Base-by-base conservation (phyloP, 2,329 filamentous ascomycete species). In the Cladosporium austrohemisphaericum region DNA sequence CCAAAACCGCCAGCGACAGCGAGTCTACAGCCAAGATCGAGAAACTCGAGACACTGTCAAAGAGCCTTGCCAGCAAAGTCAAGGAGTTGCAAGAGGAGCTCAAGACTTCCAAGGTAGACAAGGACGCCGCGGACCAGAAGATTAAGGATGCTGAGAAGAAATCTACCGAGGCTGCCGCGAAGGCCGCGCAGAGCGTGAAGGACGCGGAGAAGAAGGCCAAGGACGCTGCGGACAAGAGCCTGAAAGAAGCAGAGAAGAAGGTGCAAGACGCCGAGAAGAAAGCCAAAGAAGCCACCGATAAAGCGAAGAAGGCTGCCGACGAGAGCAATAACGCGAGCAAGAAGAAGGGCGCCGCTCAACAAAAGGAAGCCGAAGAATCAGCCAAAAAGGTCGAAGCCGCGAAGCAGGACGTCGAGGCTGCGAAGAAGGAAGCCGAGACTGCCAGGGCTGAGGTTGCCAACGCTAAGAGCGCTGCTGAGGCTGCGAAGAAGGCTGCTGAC, bases 171-270 rank as follows among this genome's bases (percentile, higher is more conserved):
- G 44, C 18, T 11, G 25, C 19, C 16, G 44, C 33, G 13, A 57
- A 67, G 14, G 44, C 44, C 10, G 33, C 33, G 16, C 56, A 67
- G 77, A 82, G 75, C 69, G 72, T 68, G 16, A 80, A 80, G 59
- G 70, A 71, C 4, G 78, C 79, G 16, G 71, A 73, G 48, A 69
- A 69, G 48, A 65, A 64, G 33, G 43, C 43, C 4, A 47, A 47
- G 32, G 32, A 37, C 19, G 43, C 43, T 9, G 23, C 33, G 26
- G 50, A 52, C 37, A 47, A 51, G 41, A 48, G 49, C 23, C 40
- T 49, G 47, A 63, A 64, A 50, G 58, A 60, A 32, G 60, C 59
- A 16, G 57, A 59, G 32, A 57, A 60, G 52, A 47, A 53, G 36
- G 45, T 47, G 5, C 16, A 46, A 7, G 52, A 57, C 32, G 40